Evolutionary conservation across 1,284 basidiomycete genomes (phyloP).

Genomic region (Athelia sp.): DNA sequence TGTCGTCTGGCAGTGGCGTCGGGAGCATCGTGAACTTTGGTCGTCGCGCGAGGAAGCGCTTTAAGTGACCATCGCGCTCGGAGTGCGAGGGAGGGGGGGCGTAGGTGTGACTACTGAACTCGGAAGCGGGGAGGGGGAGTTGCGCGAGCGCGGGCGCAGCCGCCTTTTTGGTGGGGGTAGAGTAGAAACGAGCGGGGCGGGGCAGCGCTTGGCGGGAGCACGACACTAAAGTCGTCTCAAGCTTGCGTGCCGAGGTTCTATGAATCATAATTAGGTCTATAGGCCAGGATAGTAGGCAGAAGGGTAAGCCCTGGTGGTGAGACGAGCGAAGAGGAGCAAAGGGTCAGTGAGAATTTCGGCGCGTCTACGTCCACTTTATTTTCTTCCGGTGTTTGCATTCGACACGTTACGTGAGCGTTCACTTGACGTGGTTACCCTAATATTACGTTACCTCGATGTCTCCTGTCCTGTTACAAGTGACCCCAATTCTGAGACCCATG

Average conservation of each 20-base stretch:
- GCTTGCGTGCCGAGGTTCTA: slow-evolving; percentile 32
- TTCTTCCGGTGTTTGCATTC: too few relatives aligned
- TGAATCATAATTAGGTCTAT: slow-evolving; percentile 33
- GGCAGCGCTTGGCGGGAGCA: slow-evolving; percentile 62
- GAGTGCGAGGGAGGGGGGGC: slow-evolving; percentile 10
- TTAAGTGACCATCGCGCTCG: slow-evolving; percentile 25
- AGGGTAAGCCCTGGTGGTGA: too few relatives aligned
- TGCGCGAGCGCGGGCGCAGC: slow-evolving; percentile 49
- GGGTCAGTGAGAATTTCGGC: too few relatives aligned
- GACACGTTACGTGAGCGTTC: too few relatives aligned
- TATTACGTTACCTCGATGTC: too few relatives aligned
- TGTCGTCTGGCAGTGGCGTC: slow-evolving; percentile 50
- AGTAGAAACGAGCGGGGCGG: slow-evolving; percentile 62
- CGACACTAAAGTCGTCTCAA: slow-evolving; percentile 61
- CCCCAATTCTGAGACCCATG: too few relatives aligned
- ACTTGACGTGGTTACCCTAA: too few relatives aligned
- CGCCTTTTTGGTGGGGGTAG: slow-evolving; percentile 48
- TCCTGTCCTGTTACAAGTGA: too few relatives aligned
- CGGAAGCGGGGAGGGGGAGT: slow-evolving; percentile 28
- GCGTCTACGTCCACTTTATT: too few relatives aligned
- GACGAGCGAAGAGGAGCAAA: too few relatives aligned
- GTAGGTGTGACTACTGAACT: slow-evolving; percentile 36
- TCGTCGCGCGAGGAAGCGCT: slow-evolving; percentile 43
- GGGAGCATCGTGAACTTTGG: slow-evolving; percentile 56
- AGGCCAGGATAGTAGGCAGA: neutral